These are phyloP conservation scores for Metarhizium sp. DNA, from an alignment of 2,329 filamentous ascomycete species.

Conservation along the genomic window DNA sequence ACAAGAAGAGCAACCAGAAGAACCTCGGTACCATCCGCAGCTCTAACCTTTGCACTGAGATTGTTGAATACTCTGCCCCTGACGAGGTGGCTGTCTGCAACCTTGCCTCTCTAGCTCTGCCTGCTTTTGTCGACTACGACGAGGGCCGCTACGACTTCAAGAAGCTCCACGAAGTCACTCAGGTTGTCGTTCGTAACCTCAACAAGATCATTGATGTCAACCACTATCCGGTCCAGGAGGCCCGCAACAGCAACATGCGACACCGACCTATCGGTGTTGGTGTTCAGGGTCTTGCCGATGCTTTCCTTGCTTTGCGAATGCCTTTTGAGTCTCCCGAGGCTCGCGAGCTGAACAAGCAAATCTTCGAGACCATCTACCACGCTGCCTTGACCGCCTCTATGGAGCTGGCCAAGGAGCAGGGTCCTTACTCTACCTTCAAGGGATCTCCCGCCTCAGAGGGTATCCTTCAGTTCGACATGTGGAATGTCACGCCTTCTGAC, in stretches of 20 bases:
- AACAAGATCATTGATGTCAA: slow-evolving; percentile 99
- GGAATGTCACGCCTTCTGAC: slow-evolving; percentile 85
- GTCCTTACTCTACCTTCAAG: slow-evolving; percentile 81
- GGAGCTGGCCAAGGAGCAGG: slow-evolving; percentile 73
- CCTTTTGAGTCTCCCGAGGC: slow-evolving; percentile 96
- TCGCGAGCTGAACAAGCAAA: slow-evolving; percentile 89
- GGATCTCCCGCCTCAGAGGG: slow-evolving; percentile 92
- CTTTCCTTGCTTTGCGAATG: slow-evolving; percentile 92
- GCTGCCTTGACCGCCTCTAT: slow-evolving; percentile 83
- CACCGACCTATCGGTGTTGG: slow-evolving; percentile 93
- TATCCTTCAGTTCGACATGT: slow-evolving; percentile 97
- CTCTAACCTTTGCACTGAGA: slow-evolving; percentile 98
- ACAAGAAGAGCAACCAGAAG: slow-evolving; percentile 99
- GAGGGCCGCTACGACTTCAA: slow-evolving; percentile 86
- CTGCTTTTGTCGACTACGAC: slow-evolving; percentile 80
- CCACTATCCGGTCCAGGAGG: slow-evolving; percentile 94
- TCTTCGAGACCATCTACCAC: slow-evolving; percentile 99
- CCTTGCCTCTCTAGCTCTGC: slow-evolving; percentile 85
- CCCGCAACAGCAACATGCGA: slow-evolving; percentile 91
- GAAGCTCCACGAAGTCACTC: slow-evolving; percentile 89
- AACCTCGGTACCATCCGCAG: slow-evolving; percentile 97
- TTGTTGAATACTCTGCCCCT: slow-evolving; percentile 92
- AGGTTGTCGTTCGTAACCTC: slow-evolving; percentile 87
- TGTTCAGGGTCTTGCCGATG: slow-evolving; percentile 95
- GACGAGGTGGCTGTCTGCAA: slow-evolving; percentile 99